Base-by-base conservation (phyloP, 2,329 filamentous ascomycete genomes). In the Arthroderma sp. region DNA sequence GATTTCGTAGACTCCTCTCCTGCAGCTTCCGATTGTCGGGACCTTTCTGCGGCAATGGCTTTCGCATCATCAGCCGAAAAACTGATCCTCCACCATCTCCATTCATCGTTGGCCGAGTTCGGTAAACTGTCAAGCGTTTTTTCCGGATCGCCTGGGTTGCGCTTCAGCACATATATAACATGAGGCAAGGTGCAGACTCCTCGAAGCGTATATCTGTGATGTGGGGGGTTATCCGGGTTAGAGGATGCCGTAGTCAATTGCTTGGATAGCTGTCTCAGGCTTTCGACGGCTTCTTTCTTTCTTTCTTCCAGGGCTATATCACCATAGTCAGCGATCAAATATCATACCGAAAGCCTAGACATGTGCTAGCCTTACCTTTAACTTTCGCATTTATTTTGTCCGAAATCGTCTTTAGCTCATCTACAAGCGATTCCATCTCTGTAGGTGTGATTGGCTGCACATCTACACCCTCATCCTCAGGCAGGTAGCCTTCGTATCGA, bases 181-280 rank as follows among this genome's bases (percentile, higher is more conserved):
- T 74, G 70, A 1, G 73, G 67, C 40, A 72, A 67, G 3, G 75
- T 79, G 33, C 73, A 73, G 4, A 80, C 71, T 29, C 77, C 77
- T 38, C 71, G 69, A 22, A 80, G 65, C 1, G 69, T 70, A 54
- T 80, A 80, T 41, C 66, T 70, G 51, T 69, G 57, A 40, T 65
- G 54, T 36, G 66, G 66, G 34, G 63, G 55, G 32, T 66, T 56
- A 8, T 62, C 56, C 9, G 58, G 57, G 32, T 66, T 58, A 29
- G 66, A 55, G 5, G 69, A 59, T 5, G 65, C 61, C 10, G 66
- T 62, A 5, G 70, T 74, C 48, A 74, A 66, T 27, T 63, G 58
- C 36, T 63, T 65, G 4, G 69, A 67, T 47, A 71, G 64, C 36
- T 55, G 54, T 30, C 65, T 62, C 22, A 74, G 60, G 8, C 61